These are phyloP conservation scores for Ascochyta rabiei DNA, from an alignment of 2,329 filamentous ascomycete species.

Conservation along the genomic window DNA sequence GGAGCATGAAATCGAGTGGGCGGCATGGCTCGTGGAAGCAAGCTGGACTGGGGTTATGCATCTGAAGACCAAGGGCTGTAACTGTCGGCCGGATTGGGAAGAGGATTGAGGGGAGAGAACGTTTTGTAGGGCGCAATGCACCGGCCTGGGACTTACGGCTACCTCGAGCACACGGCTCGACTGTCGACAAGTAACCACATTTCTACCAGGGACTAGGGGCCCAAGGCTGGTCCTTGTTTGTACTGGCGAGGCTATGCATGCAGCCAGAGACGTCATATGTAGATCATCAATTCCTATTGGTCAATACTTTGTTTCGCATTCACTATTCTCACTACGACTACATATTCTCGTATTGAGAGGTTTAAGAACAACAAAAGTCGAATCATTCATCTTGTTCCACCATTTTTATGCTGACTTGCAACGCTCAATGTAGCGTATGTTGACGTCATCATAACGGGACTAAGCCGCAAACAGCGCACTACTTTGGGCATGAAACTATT, in stretches of 20 bases:
- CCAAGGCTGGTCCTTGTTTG: slow-evolving; percentile 16
- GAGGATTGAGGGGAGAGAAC: slow-evolving; percentile 7
- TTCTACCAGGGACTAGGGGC: slow-evolving; percentile 2
- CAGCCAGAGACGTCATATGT: slow-evolving; percentile 3
- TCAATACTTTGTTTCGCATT: background rate
- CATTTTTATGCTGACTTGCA: background rate
- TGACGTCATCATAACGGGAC: slow-evolving; percentile 13
- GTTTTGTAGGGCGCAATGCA: background rate
- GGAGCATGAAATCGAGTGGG: slow-evolving; percentile 40
- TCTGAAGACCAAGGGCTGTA: slow-evolving; percentile 32
- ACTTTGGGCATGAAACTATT: slow-evolving; percentile 15
- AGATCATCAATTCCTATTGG: slow-evolving; percentile 10
- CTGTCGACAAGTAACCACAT: background rate
- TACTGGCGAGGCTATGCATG: slow-evolving; percentile 10
- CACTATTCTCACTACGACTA: background rate
- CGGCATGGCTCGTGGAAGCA: slow-evolving; percentile 36
- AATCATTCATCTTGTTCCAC: background rate
- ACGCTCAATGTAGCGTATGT: slow-evolving; percentile 16
- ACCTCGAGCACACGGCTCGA: background rate
- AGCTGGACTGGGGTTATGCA: slow-evolving; percentile 37
- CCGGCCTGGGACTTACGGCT: background rate
- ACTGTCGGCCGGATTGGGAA: slow-evolving; percentile 35
- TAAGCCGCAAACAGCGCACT: slow-evolving; percentile 18
- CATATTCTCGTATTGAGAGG: background rate
- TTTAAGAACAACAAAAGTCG: background rate